These are phyloP conservation scores for Antrodiella citrinella DNA, from an alignment of 768 basidiomycete genomes.

Conservation along the genomic window DNA sequence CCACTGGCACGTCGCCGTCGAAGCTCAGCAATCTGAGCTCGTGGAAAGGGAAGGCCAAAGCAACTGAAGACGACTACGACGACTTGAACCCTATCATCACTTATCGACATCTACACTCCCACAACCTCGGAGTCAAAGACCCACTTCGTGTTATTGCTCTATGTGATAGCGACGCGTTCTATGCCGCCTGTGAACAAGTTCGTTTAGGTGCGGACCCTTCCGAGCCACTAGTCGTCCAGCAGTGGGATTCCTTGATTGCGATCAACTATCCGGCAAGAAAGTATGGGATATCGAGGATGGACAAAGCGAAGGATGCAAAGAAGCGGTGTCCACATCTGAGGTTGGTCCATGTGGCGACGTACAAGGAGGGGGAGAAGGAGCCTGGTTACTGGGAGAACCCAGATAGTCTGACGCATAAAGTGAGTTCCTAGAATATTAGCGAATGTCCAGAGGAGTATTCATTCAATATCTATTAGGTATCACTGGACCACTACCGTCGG, in stretches of 20 bases:
- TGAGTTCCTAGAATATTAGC: slow-evolving; percentile 21
- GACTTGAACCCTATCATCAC: slow-evolving; percentile 66
- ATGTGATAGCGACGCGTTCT: slow-evolving; percentile 88
- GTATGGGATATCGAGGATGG: slow-evolving; percentile 91
- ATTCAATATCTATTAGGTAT: slow-evolving; percentile 47
- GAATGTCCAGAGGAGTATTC: neutral
- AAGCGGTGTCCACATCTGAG: slow-evolving; percentile 79
- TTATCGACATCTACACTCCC: slow-evolving; percentile 68
- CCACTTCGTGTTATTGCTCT: slow-evolving; percentile 82
- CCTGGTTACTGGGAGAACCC: slow-evolving; percentile 91
- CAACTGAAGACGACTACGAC: slow-evolving; percentile 37
- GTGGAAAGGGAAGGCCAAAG: slow-evolving; percentile 55
- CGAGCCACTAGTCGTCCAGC: slow-evolving; percentile 71
- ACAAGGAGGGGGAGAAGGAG: slow-evolving; percentile 77
- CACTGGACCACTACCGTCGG: slow-evolving; percentile 84
- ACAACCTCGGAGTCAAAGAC: slow-evolving; percentile 61
- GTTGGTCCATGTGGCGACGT: slow-evolving; percentile 92
- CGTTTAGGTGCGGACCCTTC: slow-evolving; percentile 58
- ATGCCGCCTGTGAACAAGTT: slow-evolving; percentile 79
- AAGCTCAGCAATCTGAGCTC: neutral
- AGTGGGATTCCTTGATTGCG: slow-evolving; percentile 87
- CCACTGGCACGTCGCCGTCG: no score
- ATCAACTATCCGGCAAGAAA: slow-evolving; percentile 93
- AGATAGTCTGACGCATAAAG: slow-evolving; percentile 89
- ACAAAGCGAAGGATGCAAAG: slow-evolving; percentile 72